Conservation (phyloP, 202 grass and related monocot species). For the Digitaria exilis region DNA sequence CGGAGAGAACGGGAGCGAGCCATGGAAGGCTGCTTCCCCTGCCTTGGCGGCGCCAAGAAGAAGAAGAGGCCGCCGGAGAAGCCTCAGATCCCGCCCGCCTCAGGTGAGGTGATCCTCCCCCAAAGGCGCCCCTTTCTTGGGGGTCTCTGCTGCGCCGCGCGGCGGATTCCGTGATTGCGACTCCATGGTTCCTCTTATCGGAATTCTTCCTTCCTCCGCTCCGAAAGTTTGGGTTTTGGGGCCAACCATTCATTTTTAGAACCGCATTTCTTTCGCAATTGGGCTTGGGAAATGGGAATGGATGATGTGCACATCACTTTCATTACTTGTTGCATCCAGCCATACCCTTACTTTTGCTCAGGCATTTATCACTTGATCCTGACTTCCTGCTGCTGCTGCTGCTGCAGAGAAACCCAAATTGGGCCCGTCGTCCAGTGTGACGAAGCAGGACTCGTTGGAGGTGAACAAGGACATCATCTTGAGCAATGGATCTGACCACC, state of each 20-base stretch:
- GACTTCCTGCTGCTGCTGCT: no score
- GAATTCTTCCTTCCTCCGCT: not conserved
- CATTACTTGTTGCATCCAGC: not conserved
- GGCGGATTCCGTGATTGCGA: not conserved
- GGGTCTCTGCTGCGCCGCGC: not conserved
- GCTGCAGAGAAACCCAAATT: conserved; percentile 28
- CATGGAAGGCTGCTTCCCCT: conserved; percentile 37
- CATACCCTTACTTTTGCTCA: not conserved
- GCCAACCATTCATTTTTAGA: not conserved
- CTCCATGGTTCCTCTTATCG: not conserved
- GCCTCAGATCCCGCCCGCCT: conserved; percentile 34
- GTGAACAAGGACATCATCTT: conserved; percentile 41
- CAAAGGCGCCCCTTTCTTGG: not conserved
- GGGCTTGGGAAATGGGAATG: not conserved
- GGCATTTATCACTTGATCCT: not conserved
- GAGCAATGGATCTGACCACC: conserved; percentile 38
- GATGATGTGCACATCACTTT: not conserved
- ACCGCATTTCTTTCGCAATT: not conserved
- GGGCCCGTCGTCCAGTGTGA: not conserved
- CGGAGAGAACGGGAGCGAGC: not conserved
- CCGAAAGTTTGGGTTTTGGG: not conserved
- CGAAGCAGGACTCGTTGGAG: conserved; percentile 43
- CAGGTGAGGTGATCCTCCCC: conserved; percentile 14
- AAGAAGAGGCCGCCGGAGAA: conserved; percentile 8
- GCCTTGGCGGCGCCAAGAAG: not conserved